Conservation (phyloP, 2,329 filamentous ascomycete genomes). For the Herpotrichia juniperi region DNA sequence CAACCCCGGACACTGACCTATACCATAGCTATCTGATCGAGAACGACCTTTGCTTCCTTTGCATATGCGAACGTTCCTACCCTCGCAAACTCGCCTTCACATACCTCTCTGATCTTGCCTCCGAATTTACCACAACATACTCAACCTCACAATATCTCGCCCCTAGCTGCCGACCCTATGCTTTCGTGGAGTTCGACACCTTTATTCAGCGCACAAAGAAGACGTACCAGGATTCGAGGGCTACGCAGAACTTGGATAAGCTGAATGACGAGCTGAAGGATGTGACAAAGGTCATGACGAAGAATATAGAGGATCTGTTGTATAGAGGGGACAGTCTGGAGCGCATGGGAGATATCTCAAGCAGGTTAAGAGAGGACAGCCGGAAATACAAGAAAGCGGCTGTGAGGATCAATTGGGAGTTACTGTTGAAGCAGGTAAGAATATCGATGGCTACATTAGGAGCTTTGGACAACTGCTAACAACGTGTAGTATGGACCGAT, state of each 20-base stretch:
- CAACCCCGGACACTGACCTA: conserved; percentile 14
- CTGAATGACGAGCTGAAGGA: conserved; percentile 96
- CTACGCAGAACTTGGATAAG: conserved; percentile 90
- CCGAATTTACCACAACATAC: conserved; percentile 91
- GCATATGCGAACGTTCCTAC: conserved; percentile 92
- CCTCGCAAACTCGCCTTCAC: conserved; percentile 98
- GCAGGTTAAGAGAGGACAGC: conserved; percentile 85
- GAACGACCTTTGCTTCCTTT: conserved; percentile 84
- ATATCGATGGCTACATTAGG: neutral
- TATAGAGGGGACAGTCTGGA: conserved; percentile 95
- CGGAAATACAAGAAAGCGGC: conserved; percentile 93
- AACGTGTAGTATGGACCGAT: conserved; percentile 78
- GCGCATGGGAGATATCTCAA: conserved; percentile 95
- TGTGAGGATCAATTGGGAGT: conserved; percentile 96
- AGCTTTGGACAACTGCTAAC: conserved; percentile 21
- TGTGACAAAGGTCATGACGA: conserved; percentile 99
- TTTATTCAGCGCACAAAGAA: conserved; percentile 94
- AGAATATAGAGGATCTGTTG: conserved; percentile 97
- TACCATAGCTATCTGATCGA: conserved; percentile 77
- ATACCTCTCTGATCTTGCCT: conserved; percentile 89
- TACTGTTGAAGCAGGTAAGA: conserved; percentile 84
- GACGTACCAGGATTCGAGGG: conserved; percentile 90
- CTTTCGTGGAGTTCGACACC: conserved; percentile 97
- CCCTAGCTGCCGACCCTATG: conserved; percentile 83
- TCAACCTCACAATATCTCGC: conserved; percentile 73